Evolutionary conservation across 441 rosid genomes (phyloP), one percentile per base, ranked within the genome.

Genomic region (Caryocar brasiliense): DNA sequence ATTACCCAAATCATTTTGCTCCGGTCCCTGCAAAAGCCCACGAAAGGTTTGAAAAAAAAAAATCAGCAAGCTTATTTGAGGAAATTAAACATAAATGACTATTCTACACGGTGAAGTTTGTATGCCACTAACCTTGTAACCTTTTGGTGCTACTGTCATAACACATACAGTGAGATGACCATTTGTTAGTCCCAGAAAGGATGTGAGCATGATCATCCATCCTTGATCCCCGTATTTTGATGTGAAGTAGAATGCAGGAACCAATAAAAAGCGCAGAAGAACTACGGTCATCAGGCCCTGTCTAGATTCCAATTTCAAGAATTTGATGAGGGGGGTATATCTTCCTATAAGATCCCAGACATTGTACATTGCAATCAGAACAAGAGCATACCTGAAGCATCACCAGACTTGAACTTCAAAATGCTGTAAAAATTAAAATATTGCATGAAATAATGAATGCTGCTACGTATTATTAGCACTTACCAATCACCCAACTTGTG

Each of bases 1-100:
- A 48, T 86, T 82, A 18, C 97, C 97, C 49, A 82, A 38, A 1
- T 94, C 95, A 52, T 82, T 86, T 50, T 83, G 78, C 63, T 90
- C 95, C 5, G 97, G 92, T 26, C 94, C 94, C 92, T 86, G 28
- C 47, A 29, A 43, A 35, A 27, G n/a, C n/a, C n/a, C n/a, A n/a
- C n/a, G n/a, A n/a, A n/a, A n/a, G n/a, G n/a, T n/a, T n/a, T n/a
- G n/a, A n/a, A n/a, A n/a, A n/a, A n/a, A n/a, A n/a, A n/a, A n/a
- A n/a, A n/a, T n/a, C n/a, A n/a, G n/a, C n/a, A n/a, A n/a, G n/a
- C n/a, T n/a, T n/a, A n/a, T n/a, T n/a, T n/a, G n/a, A n/a, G n/a
- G n/a, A n/a, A n/a, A n/a, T n/a, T n/a, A n/a, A n/a, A n/a, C n/a
- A n/a, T n/a, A n/a, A n/a, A n/a, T n/a, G n/a, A n/a, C n/a, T n/a